Evolutionary conservation across 2,329 filamentous ascomycete species (phyloP), one percentile per base, ranked within the genome.

Genomic region (Phyllosticta ampelicida): DNA sequence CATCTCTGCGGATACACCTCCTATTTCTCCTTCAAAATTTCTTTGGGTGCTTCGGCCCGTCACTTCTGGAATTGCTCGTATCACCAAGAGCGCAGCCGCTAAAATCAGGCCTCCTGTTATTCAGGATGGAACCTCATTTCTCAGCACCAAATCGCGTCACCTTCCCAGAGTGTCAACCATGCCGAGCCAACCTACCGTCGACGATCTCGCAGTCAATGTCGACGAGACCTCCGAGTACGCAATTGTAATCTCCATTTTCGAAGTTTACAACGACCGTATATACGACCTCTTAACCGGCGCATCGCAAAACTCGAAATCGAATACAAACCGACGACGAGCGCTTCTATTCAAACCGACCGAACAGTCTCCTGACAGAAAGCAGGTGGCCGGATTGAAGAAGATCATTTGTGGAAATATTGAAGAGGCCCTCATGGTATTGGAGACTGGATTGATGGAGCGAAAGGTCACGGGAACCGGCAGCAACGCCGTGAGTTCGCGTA

Each of bases 231-330:
- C 86, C 57, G 89, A 96, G 64, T 96, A 96, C 65, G 86, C 87
- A 4, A 84, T 99, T 56, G 77, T 99, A 10, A 80, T 99, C 20
- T 96, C 90, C 56, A 99, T 99, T 91, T 97, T 97, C 72, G 94
- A 99, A 71, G 92, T 99, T 1, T 96, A 99, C 76, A 99, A 99
- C 68, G 92, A 99, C 73, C 86, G 91, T 36, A 97, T 99, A 63
- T 97, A 95, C 70, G 94, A 99, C 67, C 83, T 99, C 0, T 78
- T 99, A 1, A 87, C 86, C 0, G 77, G 79, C 0, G 80, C 82
- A 2, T 73, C 78, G 20, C 80, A 80, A 61, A 80, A 80, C 36
- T 78, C 79, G 5, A 86, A 76, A 61, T 68, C 71, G 53, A 72
- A 73, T 26, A 74, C 72, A 26, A 72, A 77, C n/a, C 77, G 77